Conservation (phyloP, 2,329 filamentous ascomycete genomes). For the Microsporum audouinii region DNA sequence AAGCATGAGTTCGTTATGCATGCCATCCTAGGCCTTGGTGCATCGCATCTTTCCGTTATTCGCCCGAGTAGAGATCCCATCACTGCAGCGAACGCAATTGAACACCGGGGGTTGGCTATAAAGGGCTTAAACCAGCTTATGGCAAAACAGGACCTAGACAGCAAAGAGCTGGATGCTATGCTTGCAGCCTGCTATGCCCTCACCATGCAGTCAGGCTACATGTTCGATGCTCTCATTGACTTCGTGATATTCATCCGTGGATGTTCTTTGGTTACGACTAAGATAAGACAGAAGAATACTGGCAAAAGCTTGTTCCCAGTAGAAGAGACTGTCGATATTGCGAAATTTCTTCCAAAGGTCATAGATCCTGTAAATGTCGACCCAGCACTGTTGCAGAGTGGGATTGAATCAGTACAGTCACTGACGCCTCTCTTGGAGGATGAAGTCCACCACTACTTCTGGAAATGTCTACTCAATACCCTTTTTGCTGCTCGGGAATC, state of each 20-base stretch:
- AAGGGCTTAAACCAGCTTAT: slow-evolving; percentile 36
- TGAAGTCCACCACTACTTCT: background rate
- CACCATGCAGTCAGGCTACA: slow-evolving; percentile 20
- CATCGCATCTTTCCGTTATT: slow-evolving; percentile 47
- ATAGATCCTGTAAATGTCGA: background rate
- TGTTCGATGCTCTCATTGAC: slow-evolving; percentile 20
- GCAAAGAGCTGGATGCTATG: slow-evolving; percentile 12
- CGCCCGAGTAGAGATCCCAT: slow-evolving; percentile 41
- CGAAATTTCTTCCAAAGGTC: background rate
- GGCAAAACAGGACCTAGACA: background rate
- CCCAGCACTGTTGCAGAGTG: background rate
- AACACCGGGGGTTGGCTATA: slow-evolving; percentile 55
- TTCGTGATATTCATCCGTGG: slow-evolving; percentile 22
- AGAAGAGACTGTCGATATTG: background rate
- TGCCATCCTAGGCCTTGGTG: slow-evolving; percentile 54
- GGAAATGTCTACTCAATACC: background rate
- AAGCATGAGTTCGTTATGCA: slow-evolving; percentile 54
- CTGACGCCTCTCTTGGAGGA: background rate
- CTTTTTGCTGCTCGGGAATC: background rate
- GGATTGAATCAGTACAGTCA: background rate
- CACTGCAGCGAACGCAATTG: slow-evolving; percentile 43
- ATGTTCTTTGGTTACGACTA: slow-evolving; percentile 1
- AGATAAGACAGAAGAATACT: background rate
- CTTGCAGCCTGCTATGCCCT: slow-evolving; percentile 22
- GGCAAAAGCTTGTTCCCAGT: background rate